phyloP scores from a whole-genome alignment of 345 rosid genomes.

The Acer yangbiense region DNA sequence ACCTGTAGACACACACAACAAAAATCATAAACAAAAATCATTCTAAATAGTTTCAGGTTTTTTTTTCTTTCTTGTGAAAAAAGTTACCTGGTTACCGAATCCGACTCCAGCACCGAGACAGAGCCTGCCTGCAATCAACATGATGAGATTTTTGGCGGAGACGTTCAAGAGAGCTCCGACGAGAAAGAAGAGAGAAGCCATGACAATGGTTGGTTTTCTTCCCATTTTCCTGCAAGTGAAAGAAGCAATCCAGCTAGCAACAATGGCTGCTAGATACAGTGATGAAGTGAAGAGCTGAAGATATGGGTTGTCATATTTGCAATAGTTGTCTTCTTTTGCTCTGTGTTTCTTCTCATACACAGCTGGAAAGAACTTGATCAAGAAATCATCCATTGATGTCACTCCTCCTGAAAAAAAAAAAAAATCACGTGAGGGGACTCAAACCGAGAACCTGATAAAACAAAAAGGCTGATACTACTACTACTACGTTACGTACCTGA shows the following conservation, averaged over 20 bases:
- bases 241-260: slow-evolving; percentile 55
- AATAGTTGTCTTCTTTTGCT: slow-evolving; percentile 65
- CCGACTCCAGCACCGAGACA: slow-evolving; percentile 69
- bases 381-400: slow-evolving; percentile 75
- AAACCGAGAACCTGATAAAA: neutral
- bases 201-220: slow-evolving; percentile 51
- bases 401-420: slow-evolving; percentile 59
- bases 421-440: neutral
- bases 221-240: slow-evolving; percentile 42
- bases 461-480: neutral
- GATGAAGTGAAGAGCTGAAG: slow-evolving; percentile 84
- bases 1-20: no score
- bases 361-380: slow-evolving; percentile 57
- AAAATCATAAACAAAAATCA: neutral
- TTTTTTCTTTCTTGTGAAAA: no score
- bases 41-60: neutral
- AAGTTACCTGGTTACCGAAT: slow-evolving; percentile 64
- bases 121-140: slow-evolving; percentile 65
- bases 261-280: slow-evolving; percentile 69
- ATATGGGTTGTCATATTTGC: slow-evolving; percentile 60
- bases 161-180: slow-evolving; percentile 56
- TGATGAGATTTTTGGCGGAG: slow-evolving; percentile 39
- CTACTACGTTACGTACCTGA: slow-evolving; percentile 33
- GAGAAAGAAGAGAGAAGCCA: slow-evolving; percentile 67
- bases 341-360: slow-evolving; percentile 64